Base-by-base conservation (phyloP, 805 yeast genomes). In the Priceomyces carsonii region DNA sequence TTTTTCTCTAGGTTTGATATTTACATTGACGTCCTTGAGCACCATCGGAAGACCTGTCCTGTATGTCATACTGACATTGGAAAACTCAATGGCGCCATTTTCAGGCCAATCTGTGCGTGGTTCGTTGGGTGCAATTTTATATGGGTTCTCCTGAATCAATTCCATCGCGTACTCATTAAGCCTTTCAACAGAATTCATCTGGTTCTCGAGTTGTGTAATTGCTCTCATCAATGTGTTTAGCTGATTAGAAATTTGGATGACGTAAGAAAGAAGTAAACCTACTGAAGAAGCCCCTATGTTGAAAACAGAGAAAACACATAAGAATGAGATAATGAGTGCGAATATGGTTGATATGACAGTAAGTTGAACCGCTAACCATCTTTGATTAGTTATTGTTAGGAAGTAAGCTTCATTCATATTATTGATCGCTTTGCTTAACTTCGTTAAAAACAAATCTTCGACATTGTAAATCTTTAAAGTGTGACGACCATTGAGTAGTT, bases 161-260 rank as follows among this genome's bases (percentile, higher is more conserved):
- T 72, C 62, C 40, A 64, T 66, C 0, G 83, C 86, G 57, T 84
- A 82, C 48, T 80, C 77, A 36, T 76, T 66, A 25, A 85, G 58
- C 57, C 95, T 71, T 57, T 85, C 93, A 14, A 77, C 86, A 0
- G 89, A 77, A 47, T 82, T 84, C 81, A 85, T 71, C 49, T 82
- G 82, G 55, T 84, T 85, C 52, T 86, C 93, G 18, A 82, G 75
- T 49, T 79, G 80, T 1, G 91, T 84, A 50, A 77, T 59, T 18
- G 85, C 71, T 50, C 85, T 73, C 42, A 85, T 70, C 45, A 81
- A 71, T 60, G 76, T 61, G 6, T 84, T 73, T 57, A 85, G 63
- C 35, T 80, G 69, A 29, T 79, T 75, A 16, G 79, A 69, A 32
- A 80, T 63, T 39, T 68, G 71, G 36, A 80, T 59, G 14, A 82